Evolutionary conservation across 768 basidiomycete species (phyloP).

Genomic region (Lactarius psammicola): DNA sequence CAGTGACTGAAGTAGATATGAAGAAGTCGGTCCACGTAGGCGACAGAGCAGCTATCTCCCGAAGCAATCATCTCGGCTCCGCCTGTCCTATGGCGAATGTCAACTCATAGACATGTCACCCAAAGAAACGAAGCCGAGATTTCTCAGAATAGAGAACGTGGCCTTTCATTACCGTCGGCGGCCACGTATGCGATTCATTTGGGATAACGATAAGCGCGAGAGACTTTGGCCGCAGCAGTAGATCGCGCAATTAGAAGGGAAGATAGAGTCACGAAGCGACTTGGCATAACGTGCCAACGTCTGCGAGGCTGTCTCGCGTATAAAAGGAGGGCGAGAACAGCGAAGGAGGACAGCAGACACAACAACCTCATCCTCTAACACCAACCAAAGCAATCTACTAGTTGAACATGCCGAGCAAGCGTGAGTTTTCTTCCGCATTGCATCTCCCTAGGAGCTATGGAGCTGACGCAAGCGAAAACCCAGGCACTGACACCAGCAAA

Average conservation of each 20-base stretch:
- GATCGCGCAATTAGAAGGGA: background rate
- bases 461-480: background rate
- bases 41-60: background rate
- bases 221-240: conserved; percentile 14
- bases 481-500: conserved; percentile 7
- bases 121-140: conserved; percentile 2
- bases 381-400: conserved; percentile 10
- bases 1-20: background rate
- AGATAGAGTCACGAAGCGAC: background rate
- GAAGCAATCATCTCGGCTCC: conserved; percentile 1
- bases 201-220: conserved; percentile 9
- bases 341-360: conserved; percentile 7
- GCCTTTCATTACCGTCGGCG: conserved; percentile 2
- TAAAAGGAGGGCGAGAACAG: conserved; percentile 7
- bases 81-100: conserved; percentile 20
- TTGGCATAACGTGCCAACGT: background rate
- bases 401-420: conserved; percentile 19
- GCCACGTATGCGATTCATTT: conserved; percentile 22
- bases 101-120: background rate
- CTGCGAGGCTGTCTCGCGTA: background rate
- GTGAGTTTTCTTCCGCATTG: conserved; percentile 12
- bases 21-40: background rate
- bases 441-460: background rate
- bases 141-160: conserved; percentile 20
- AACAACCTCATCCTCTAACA: conserved; percentile 9